Conservation (phyloP, 257 asterid genomes). For the Rubia yunnanensis region DNA sequence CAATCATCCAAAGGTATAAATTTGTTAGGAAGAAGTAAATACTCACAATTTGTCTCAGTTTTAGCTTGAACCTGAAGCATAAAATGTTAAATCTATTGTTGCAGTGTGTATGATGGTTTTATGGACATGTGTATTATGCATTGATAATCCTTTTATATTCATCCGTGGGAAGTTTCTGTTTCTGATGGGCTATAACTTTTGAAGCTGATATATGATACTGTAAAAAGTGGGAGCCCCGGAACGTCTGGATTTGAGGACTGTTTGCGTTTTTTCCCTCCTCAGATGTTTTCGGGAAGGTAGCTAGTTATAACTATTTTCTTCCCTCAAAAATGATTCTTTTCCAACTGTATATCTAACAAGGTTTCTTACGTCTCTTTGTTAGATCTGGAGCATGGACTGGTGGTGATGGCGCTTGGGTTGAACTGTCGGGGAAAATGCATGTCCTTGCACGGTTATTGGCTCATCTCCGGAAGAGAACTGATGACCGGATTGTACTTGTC, state of each 20-base stretch:
- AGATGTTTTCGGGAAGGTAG: slow-evolving; percentile 89
- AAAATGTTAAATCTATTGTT: neutral
- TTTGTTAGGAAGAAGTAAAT: neutral
- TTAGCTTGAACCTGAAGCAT: neutral
- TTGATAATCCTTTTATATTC: neutral
- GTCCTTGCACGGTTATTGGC: slow-evolving; percentile 89
- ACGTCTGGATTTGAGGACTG: slow-evolving; percentile 82
- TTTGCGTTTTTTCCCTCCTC: slow-evolving; percentile 80
- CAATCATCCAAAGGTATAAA: slow-evolving; percentile 92
- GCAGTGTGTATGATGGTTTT: neutral
- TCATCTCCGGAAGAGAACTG: slow-evolving; percentile 80
- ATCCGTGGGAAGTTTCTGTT: neutral
- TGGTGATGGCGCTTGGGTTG: slow-evolving; percentile 95
- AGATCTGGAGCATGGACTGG: slow-evolving; percentile 99
- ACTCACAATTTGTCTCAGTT: neutral
- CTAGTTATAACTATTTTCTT: neutral
- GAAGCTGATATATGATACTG: slow-evolving; percentile 85
- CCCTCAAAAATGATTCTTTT: neutral
- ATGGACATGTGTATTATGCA: neutral
- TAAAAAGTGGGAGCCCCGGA: slow-evolving; percentile 84
- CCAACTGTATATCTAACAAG: neutral
- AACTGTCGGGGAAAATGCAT: slow-evolving; percentile 97
- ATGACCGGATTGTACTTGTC: slow-evolving; percentile 90
- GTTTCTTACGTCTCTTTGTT: slow-evolving; percentile 13
- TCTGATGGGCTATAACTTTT: neutral